A percentile compares a stretch with the other conserved stretches of the same genome.
Conservation (phyloP, 2,329 filamentous ascomycete genomes). For the Neonectria faginata region DNA sequence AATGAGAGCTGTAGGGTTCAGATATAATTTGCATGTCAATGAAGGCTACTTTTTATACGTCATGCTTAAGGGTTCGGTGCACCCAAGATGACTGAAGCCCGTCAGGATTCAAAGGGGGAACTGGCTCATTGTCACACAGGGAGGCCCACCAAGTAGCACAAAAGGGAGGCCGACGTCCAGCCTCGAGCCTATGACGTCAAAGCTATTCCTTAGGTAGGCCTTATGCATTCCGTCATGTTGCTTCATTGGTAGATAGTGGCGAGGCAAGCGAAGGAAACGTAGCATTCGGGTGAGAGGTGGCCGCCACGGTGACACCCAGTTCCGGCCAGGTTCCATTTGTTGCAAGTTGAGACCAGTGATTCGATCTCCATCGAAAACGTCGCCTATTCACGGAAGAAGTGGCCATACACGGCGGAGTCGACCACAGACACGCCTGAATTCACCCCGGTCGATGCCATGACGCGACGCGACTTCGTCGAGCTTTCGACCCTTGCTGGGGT, state of each 20-base stretch:
- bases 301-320: neutral
- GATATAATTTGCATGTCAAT: neutral
- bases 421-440: conserved; percentile 48
- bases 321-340: neutral
- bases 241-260: neutral
- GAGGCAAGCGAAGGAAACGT: neutral
- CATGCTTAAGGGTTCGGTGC: neutral
- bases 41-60: neutral
- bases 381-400: conserved; percentile 47
- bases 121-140: neutral
- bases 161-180: neutral
- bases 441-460: conserved; percentile 50
- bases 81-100: neutral
- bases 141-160: neutral
- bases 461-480: conserved; percentile 51
- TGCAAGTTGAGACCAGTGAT: neutral
- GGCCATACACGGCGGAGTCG: conserved; percentile 50
- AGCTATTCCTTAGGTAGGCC: neutral
- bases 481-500: conserved; percentile 55
- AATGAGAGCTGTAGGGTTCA: neutral
- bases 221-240: neutral
- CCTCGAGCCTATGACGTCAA: neutral
- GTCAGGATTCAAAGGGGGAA: neutral
- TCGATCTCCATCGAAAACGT: neutral
- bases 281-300: neutral